Percentiles rank a stretch among this genome's conserved stretches.
These are phyloP conservation scores for Achlya hypogyna DNA, from an alignment of 352 stramenopile genomes.

Conservation along the genomic window DNA sequence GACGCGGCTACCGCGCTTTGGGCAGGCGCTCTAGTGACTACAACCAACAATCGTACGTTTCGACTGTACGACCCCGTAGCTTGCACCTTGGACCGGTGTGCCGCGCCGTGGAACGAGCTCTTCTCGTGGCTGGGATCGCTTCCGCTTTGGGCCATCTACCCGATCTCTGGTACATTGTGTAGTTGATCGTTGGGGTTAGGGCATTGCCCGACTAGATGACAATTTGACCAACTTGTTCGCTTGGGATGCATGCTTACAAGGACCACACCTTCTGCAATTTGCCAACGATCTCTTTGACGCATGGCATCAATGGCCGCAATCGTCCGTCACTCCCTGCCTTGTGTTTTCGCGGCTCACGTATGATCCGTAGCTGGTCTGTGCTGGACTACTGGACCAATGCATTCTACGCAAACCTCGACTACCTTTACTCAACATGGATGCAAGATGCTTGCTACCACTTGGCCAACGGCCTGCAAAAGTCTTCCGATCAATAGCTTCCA, in stretches of 20 bases:
- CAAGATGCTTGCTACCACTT: no score
- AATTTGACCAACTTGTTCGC: slow-evolving; percentile 2
- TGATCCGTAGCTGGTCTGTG: not conserved
- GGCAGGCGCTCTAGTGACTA: not conserved
- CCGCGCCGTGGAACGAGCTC: not conserved
- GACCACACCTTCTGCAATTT: not conserved
- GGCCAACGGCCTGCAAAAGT: no score
- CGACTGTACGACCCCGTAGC: not conserved
- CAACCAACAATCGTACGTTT: not conserved
- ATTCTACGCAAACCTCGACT: slow-evolving; percentile 14
- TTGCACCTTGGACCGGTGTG: not conserved
- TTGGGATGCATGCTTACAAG: not conserved
- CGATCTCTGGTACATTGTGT: not conserved
- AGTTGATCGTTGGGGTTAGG: not conserved
- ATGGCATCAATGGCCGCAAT: not conserved
- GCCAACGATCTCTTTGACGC: not conserved
- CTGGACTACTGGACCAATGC: not conserved
- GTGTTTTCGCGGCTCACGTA: not conserved
- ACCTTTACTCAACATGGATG: slow-evolving; percentile 5
- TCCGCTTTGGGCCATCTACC: not conserved
- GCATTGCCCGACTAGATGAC: slow-evolving; percentile 13
- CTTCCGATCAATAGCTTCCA: no score
- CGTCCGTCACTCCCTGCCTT: not conserved
- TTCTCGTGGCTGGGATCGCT: not conserved
- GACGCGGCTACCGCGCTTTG: not conserved